phyloP scores from a whole-genome alignment of 768 basidiomycete species.

The Gymnopilus dilepis region DNA sequence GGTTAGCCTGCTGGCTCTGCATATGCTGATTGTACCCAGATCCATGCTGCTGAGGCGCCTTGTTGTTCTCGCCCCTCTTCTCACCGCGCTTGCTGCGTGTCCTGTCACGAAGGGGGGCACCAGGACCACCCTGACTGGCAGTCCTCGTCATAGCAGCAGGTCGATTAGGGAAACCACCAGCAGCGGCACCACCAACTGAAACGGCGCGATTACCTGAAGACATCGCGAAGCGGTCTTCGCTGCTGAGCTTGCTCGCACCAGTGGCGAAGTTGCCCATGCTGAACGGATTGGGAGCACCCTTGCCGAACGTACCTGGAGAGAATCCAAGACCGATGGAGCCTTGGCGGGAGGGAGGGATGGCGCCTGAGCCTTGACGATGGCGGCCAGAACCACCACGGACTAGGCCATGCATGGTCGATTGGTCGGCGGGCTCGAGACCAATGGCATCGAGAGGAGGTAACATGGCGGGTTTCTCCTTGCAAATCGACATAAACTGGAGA shows the following conservation, averaged over 20 bases:
- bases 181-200: conserved; percentile 58
- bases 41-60: conserved; percentile 46
- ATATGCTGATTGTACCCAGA: conserved; percentile 34
- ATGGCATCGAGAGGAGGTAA: conserved; percentile 90
- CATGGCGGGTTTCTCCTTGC: conserved; percentile 92
- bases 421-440: conserved; percentile 82
- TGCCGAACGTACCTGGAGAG: conserved; percentile 49
- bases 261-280: conserved; percentile 73
- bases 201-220: conserved; percentile 53
- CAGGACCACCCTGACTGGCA: conserved; percentile 65
- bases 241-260: conserved; percentile 58
- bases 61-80: conserved; percentile 66
- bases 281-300: conserved; percentile 48
- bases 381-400: conserved; percentile 70
- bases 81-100: conserved; percentile 86
- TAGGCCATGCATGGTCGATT: conserved; percentile 49
- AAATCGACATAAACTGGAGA: conserved; percentile 93
- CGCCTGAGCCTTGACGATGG: conserved; percentile 51
- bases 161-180: conserved; percentile 55
- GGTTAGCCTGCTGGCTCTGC: conserved; percentile 35
- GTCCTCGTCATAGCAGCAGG: conserved; percentile 71
- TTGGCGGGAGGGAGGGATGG: conserved; percentile 48
- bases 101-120: conserved; percentile 58
- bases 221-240: conserved; percentile 70
- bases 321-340: conserved; percentile 50